A percentile compares a stretch with the other conserved stretches of the same genome.
Conservation (phyloP, 208 protist species). For the Trypanosoma avium region DNA sequence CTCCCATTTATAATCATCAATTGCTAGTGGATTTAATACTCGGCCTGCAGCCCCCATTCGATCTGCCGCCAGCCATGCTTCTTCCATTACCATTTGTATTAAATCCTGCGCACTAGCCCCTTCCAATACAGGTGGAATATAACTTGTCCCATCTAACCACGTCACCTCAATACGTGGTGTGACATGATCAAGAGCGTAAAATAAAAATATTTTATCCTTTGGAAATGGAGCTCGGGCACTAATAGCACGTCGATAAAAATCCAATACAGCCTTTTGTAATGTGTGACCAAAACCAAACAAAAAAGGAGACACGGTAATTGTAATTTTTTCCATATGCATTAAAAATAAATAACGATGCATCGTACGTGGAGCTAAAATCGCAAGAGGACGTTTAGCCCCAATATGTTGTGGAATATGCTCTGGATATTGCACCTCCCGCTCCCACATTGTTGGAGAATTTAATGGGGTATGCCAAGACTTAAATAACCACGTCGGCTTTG, state of each 20-base stretch:
- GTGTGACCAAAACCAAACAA: slow-evolving; percentile 87
- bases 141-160: slow-evolving; percentile 85
- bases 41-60: slow-evolving; percentile 81
- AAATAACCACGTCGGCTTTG: slow-evolving; percentile 87
- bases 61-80: slow-evolving; percentile 87
- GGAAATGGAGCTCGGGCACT: slow-evolving; percentile 77
- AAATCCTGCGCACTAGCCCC: slow-evolving; percentile 74
- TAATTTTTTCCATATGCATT: slow-evolving; percentile 91
- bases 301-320: slow-evolving; percentile 80
- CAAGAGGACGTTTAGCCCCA: slow-evolving; percentile 79
- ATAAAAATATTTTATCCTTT: slow-evolving; percentile 87
- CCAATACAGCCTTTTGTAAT: slow-evolving; percentile 77
- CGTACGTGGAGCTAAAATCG: slow-evolving; percentile 78
- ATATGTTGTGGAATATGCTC: slow-evolving; percentile 89
- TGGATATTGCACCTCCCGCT: slow-evolving; percentile 88
- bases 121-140: slow-evolving; percentile 84
- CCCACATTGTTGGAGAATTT: slow-evolving; percentile 76
- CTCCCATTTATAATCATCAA: slow-evolving; percentile 92
- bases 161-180: slow-evolving; percentile 89
- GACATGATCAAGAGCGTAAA: slow-evolving; percentile 84
- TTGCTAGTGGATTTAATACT: slow-evolving; percentile 79
- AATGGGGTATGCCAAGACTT: slow-evolving; percentile 91
- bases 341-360: slow-evolving; percentile 80
- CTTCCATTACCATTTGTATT: slow-evolving; percentile 92
- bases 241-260: slow-evolving; percentile 88